Evolutionary conservation across 228 moss, liverwort and hornwort species (phyloP).

Genomic region (Sphagnum magellanicum): DNA sequence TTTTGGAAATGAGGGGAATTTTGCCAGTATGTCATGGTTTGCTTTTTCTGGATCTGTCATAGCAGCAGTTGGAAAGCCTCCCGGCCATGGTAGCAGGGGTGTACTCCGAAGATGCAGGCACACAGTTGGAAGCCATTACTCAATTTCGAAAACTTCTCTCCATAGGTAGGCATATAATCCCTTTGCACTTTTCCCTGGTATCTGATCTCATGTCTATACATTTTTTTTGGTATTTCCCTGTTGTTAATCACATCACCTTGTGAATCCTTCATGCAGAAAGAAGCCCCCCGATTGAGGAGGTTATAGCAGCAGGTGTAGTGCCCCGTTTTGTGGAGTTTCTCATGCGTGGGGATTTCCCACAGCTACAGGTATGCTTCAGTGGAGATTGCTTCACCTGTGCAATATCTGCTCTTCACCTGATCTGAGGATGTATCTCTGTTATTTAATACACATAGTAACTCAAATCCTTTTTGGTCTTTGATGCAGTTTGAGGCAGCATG

Average conservation of each 20-base stretch:
- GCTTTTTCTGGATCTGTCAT: background rate
- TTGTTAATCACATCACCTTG: too few species aligned
- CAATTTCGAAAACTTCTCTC: slow-evolving; percentile 91
- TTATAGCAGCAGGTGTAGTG: slow-evolving; percentile 90
- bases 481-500: slow-evolving; percentile 95
- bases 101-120: slow-evolving; percentile 71
- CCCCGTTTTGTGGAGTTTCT: slow-evolving; percentile 95
- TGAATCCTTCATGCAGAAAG: slow-evolving; percentile 43
- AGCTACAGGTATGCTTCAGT: slow-evolving; percentile 55
- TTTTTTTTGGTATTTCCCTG: too few species aligned
- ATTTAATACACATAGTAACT: too few species aligned
- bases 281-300: slow-evolving; percentile 95
- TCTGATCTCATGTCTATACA: too few species aligned
- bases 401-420: background rate
- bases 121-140: slow-evolving; percentile 85
- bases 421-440: too few species aligned
- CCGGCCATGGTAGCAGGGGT: slow-evolving; percentile 97
- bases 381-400: background rate
- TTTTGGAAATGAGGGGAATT: background rate
- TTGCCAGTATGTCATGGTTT: background rate
- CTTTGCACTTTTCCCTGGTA: background rate
- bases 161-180: slow-evolving; percentile 44
- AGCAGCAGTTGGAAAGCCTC: slow-evolving; percentile 93
- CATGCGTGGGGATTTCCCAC: slow-evolving; percentile 73
- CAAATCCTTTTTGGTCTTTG: background rate